A percentile compares a stretch with the other conserved stretches of the same genome.
Evolutionary conservation across 1,139 yeast species (phyloP).

Genomic region (Saccharomyces hybrid): DNA sequence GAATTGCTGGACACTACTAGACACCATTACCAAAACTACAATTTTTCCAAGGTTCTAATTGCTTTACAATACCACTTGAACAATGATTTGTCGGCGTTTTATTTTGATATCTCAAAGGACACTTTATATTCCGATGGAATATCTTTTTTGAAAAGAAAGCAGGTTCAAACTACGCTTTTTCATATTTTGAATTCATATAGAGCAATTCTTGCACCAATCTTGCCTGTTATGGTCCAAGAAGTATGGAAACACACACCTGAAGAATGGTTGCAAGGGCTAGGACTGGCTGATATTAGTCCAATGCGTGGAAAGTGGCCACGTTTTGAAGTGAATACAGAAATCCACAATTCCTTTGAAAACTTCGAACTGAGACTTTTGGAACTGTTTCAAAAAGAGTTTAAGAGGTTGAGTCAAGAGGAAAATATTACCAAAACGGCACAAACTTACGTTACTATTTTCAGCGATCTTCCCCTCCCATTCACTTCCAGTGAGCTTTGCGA

Average conservation of each 20-base stretch:
- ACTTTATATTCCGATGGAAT: constrained; percentile 63
- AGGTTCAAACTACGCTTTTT: constrained; percentile 64
- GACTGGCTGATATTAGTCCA: constrained; percentile 34
- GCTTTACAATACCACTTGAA: constrained; percentile 66
- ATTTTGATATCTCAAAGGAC: constrained; percentile 84
- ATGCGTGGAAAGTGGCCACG: constrained; percentile 13
- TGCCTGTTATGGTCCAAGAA: constrained; percentile 82
- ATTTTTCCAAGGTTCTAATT: constrained; percentile 60
- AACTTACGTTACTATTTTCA: constrained; percentile 41
- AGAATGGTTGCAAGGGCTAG: constrained; percentile 10
- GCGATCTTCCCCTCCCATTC: constrained; percentile 19
- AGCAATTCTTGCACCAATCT: constrained; percentile 66
- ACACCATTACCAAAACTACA: constrained; percentile 46
- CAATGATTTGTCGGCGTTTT: constrained; percentile 67
- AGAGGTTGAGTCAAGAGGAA: constrained; percentile 11
- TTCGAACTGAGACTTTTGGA: constrained; percentile 34
- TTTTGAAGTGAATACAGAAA: not conserved
- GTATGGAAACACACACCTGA: constrained; percentile 54
- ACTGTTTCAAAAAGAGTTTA: constrained; percentile 15
- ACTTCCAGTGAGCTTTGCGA: constrained; percentile 38
- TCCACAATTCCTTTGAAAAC: constrained; percentile 27
- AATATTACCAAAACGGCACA: constrained; percentile 62
- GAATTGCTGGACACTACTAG: constrained; percentile 41
- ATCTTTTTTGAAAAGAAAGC: constrained; percentile 46
- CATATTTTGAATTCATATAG: constrained; percentile 57